Conservation (phyloP, 1,139 yeast genomes). For the Petasospora fabianii region DNA sequence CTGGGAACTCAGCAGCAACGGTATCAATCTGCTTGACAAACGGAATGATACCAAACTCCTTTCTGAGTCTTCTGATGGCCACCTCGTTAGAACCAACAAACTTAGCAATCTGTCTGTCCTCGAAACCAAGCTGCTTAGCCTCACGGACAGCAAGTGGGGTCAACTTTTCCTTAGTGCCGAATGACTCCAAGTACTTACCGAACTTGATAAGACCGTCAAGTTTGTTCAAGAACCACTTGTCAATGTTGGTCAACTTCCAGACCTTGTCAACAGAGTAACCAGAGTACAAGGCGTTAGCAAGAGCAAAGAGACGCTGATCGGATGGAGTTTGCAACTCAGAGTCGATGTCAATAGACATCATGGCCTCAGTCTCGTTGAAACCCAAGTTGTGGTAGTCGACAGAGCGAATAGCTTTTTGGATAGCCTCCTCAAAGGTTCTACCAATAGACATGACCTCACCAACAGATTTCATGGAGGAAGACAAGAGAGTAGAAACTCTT, state of each 20-base stretch:
- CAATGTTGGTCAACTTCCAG: constrained; percentile 87
- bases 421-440: constrained; percentile 95
- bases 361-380: constrained; percentile 82
- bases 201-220: constrained; percentile 84
- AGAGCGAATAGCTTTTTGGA: constrained; percentile 97
- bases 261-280: constrained; percentile 90
- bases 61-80: constrained; percentile 77
- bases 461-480: constrained; percentile 96
- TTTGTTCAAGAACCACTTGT: constrained; percentile 93
- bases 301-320: constrained; percentile 97
- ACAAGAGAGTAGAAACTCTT: constrained; percentile 88
- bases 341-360: constrained; percentile 82
- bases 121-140: constrained; percentile 92
- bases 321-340: constrained; percentile 91
- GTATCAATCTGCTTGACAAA: constrained; percentile 97
- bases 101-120: constrained; percentile 86
- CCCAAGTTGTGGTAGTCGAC: constrained; percentile 92
- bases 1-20: constrained; percentile 98
- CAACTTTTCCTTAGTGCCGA: constrained; percentile 53
- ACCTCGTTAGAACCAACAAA: constrained; percentile 67
- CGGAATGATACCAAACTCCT: constrained; percentile 76
- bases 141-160: constrained; percentile 66
- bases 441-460: constrained; percentile 99
- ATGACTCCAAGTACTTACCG: constrained; percentile 73
- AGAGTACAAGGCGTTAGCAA: constrained; percentile 91